Evolutionary conservation across 768 basidiomycete genomes (phyloP), one percentile per base, ranked within the genome.

Genomic region (Neoboletus subvelutipes): DNA sequence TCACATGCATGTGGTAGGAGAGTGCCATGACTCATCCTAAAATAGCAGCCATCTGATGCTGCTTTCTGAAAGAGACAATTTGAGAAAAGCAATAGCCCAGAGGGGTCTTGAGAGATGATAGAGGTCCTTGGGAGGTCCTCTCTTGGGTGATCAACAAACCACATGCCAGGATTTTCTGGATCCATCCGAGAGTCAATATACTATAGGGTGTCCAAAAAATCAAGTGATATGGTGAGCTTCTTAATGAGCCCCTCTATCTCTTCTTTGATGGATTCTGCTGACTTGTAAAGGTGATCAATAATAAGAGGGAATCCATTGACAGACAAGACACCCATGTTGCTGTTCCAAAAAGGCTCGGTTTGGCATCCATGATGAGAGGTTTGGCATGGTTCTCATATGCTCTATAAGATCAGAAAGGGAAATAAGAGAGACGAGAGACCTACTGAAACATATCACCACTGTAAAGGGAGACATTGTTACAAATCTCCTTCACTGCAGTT

Each of bases 51-150:
- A 26, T 45, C 33, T 3, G 3, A 0, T 0, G 18, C 3, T 1
- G 45, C 13, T 20, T 2, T 34, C 2, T 52, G 31, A 0, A 45
- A 1, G 1, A 52, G 41, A 2, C 7, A 2, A 1, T 7, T 17
- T 0, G 24, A 52, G 26, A 45, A 34, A 0, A 0, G 4, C 0
- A 3, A 15, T 11, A 41, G 18, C 0, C 36, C 43, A 1, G 17
- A 0, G 12, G 53, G 2, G 9, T 40, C 53, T 18, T 54, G 45
- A 0, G 45, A 54, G 15, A 54, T 10, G 4, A 54, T 54, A 0
- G 45, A 54, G 2, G 53, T 54, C 0, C 45, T 37, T 1, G 20
- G 53, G 17, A 54, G 53, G 28, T 54, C 45, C 7, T 54, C n/a
- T 1, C 36, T 10, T 4, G 45, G 45, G 5, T 24, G 37, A 6